Conservation (phyloP, 2,329 filamentous ascomycete species). For the Ascomycota sp. region DNA sequence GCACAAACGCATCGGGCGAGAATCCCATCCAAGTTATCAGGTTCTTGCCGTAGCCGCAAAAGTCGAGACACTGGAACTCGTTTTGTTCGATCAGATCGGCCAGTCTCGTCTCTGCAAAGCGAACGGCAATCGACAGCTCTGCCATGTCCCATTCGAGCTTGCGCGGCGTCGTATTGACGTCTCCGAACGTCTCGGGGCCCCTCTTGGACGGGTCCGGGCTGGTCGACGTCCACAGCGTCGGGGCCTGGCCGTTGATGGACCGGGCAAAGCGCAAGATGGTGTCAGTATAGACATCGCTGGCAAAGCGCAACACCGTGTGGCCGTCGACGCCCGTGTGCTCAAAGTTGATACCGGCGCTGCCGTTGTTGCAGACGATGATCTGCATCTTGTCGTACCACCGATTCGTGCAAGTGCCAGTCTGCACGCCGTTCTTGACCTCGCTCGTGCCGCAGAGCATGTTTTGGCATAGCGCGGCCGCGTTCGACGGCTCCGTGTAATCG, state of each 20-base stretch:
- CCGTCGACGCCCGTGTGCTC: slow-evolving; percentile 96
- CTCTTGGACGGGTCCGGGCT: slow-evolving; percentile 85
- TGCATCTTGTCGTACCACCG: slow-evolving; percentile 98
- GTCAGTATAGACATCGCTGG: slow-evolving; percentile 89
- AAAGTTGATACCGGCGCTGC: slow-evolving; percentile 95
- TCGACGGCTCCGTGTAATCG: slow-evolving; percentile 72
- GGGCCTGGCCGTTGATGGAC: slow-evolving; percentile 84
- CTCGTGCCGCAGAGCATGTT: slow-evolving; percentile 97
- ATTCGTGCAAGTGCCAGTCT: slow-evolving; percentile 94
- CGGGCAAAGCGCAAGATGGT: slow-evolving; percentile 89
- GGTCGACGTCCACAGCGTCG: slow-evolving; percentile 71
- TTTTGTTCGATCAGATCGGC: slow-evolving; percentile 92
- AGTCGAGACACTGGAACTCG: slow-evolving; percentile 83
- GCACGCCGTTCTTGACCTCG: slow-evolving; percentile 74
- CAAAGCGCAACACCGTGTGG: slow-evolving; percentile 87
- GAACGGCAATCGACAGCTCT: slow-evolving; percentile 70
- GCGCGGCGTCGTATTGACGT: slow-evolving; percentile 80
- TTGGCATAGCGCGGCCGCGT: slow-evolving; percentile 67
- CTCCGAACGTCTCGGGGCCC: slow-evolving; percentile 73
- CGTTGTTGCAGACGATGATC: slow-evolving; percentile 97
- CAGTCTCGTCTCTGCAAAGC: slow-evolving; percentile 84
- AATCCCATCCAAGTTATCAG: slow-evolving; percentile 95
- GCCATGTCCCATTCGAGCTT: slow-evolving; percentile 98
- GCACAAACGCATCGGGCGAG: slow-evolving; percentile 88
- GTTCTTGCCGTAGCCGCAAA: slow-evolving; percentile 76